phyloP scores from a whole-genome alignment of 306 rosid species.

The Aeschynomene evenia region DNA sequence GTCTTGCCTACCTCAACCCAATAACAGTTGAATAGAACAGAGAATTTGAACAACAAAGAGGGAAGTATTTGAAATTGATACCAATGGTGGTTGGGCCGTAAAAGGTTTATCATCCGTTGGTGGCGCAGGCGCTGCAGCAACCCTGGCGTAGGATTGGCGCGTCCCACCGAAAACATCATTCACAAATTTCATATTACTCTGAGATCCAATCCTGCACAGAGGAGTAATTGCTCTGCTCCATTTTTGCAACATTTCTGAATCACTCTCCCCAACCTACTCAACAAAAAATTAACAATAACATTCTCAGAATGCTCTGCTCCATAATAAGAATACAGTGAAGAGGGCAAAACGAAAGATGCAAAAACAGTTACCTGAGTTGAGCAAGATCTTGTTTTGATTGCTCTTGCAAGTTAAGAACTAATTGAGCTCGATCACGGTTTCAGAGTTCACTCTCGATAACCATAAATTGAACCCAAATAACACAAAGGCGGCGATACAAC shows the following conservation, averaged over 20 bases:
- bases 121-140: constrained; percentile 53
- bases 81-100: neutral
- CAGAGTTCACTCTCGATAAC: neutral
- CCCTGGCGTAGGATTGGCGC: constrained; percentile 55
- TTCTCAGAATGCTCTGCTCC: no score
- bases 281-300: neutral
- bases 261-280: neutral
- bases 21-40: neutral
- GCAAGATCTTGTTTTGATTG: neutral
- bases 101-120: constrained; percentile 31
- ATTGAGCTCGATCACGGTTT: neutral
- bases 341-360: neutral
- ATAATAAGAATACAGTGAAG: no score
- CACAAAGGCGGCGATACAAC: no score
- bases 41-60: neutral
- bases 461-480: no score
- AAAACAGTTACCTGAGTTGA: neutral
- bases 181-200: constrained; percentile 25
- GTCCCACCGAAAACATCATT: constrained; percentile 28
- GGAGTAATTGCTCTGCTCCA: constrained; percentile 53
- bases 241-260: constrained; percentile 58
- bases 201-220: constrained; percentile 50
- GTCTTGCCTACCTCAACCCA: neutral
- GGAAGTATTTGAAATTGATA: neutral
- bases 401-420: neutral